Evolutionary conservation across 225 moss, liverwort and hornwort species (phyloP), one percentile per base, ranked within the genome.

Genomic region (Physcomitrellopsis africana): DNA sequence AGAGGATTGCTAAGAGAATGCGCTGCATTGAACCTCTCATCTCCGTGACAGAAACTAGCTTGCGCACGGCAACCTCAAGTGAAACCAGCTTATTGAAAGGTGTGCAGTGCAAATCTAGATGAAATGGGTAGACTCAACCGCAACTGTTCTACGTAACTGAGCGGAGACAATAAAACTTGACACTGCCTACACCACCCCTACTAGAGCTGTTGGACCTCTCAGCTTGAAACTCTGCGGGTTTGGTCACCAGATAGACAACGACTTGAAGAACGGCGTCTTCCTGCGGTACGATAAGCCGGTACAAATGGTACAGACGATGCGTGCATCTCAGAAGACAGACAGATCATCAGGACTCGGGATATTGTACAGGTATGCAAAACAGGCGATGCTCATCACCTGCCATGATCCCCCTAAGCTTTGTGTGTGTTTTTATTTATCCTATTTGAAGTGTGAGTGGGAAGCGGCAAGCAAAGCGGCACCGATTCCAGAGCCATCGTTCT

Each of bases 401-500:
- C 32, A 63, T 41, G 32, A 72, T 3, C 11, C 43, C 18, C 13
- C 32, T 37, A 37, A 37, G 32, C 32, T 37, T 37, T 37, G 32
- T 37, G 32, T 37, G 32, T 1, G 24, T 24, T 37, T 37, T 29
- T 4, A 1, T 29, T 29, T 37, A 20, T 11, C 10, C 63, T 70
- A 86, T 1, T 60, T 19, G 73, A 78, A 83, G 26, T 89, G 86
- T 16, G 96, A 93, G 72, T 96, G 92, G 19, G 90, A 93, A 11
- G 96, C 96, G 7, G 96, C 93, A 54, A 96, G 90, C 75, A 96
- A 74, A 0, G 93, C 96, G 11, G 96, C 92, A 4, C 96, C 96
- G n/a, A 92, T 93, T 77, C 96, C 96, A 18, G 93, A 93, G 8
- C 96, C 96, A 54, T 96, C 96, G 72, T 96, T 96, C 47, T 94